Evolutionary conservation across 1,139 yeast species (phyloP).

Genomic region (Candida tropicalis): DNA sequence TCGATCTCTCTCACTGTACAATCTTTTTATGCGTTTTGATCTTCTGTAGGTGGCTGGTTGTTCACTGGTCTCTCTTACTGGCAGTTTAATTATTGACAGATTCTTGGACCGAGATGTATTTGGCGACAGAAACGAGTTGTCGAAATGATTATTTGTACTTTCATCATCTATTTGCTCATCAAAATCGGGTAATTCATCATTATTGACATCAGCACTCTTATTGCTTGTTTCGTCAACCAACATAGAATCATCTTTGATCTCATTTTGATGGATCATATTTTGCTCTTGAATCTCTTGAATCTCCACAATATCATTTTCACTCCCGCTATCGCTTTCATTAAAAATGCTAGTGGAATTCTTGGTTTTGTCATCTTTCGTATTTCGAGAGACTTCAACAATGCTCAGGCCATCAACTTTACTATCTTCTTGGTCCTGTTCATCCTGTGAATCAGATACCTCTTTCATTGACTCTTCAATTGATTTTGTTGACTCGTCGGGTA

Average conservation of each 20-base stretch:
- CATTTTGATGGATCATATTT: no score
- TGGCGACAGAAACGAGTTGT: slow-evolving; percentile 95
- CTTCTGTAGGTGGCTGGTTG: slow-evolving; percentile 8
- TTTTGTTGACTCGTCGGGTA: background rate
- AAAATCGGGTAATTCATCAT: background rate
- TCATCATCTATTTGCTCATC: background rate
- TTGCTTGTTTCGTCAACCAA: background rate
- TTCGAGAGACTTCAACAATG: background rate
- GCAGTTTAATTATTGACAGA: slow-evolving; percentile 1
- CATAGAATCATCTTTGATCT: background rate
- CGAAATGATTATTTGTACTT: background rate
- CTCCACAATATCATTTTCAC: background rate
- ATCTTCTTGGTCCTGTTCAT: no score
- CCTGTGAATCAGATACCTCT: background rate
- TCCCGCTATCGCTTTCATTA: background rate
- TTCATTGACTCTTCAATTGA: background rate
- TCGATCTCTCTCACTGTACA: slow-evolving; percentile 18
- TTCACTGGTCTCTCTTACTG: background rate
- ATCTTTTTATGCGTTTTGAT: slow-evolving; percentile 5
- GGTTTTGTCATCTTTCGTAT: background rate
- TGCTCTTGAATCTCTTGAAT: background rate
- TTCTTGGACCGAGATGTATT: slow-evolving; percentile 68
- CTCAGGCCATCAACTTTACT: background rate
- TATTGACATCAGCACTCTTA: background rate
- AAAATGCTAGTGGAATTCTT: background rate